Percentiles rank a stretch among this genome's conserved stretches.
phyloP scores from a whole-genome alignment of 2,329 filamentous ascomycete genomes.

The Didymella pomorum region DNA sequence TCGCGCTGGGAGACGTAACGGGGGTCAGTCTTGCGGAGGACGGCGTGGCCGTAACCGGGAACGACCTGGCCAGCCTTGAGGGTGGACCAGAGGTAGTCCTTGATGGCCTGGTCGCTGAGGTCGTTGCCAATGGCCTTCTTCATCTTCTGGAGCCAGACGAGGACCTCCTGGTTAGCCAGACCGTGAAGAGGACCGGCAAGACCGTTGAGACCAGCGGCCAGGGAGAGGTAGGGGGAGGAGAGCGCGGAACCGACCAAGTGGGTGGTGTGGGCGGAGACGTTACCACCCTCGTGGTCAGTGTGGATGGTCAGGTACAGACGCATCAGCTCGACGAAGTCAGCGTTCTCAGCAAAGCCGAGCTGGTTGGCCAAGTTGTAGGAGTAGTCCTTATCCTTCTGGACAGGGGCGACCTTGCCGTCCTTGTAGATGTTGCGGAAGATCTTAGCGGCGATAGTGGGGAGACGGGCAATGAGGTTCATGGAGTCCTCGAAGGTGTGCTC shows the following conservation, averaged over 20 bases:
- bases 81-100: slow-evolving; percentile 97
- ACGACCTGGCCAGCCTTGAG: slow-evolving; percentile 96
- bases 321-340: slow-evolving; percentile 97
- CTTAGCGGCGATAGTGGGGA: slow-evolving; percentile 94
- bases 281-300: slow-evolving; percentile 99
- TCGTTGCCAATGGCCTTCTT: slow-evolving; percentile 94
- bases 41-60: slow-evolving; percentile 97
- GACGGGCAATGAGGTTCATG: slow-evolving; percentile 99
- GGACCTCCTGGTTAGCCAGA: slow-evolving; percentile 98
- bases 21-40: slow-evolving; percentile 99
- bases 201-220: slow-evolving; percentile 96
- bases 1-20: slow-evolving; percentile 98
- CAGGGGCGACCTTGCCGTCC: slow-evolving; percentile 94
- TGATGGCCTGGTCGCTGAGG: slow-evolving; percentile 95
- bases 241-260: slow-evolving; percentile 96
- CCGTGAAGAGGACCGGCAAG: slow-evolving; percentile 98
- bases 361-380: slow-evolving; percentile 99
- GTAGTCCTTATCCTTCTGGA: slow-evolving; percentile 99
- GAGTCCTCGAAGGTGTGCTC: slow-evolving; percentile 99
- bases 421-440: slow-evolving; percentile 99
- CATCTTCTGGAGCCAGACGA: slow-evolving; percentile 99
- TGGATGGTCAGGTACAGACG: slow-evolving; percentile 99
- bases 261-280: slow-evolving; percentile 97
- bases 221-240: slow-evolving; percentile 95
- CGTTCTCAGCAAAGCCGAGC: slow-evolving; percentile 94